These are phyloP conservation scores for Pseudisothecium myosuroides DNA, from an alignment of 225 moss, liverwort and hornwort genomes.

Conservation along the genomic window DNA sequence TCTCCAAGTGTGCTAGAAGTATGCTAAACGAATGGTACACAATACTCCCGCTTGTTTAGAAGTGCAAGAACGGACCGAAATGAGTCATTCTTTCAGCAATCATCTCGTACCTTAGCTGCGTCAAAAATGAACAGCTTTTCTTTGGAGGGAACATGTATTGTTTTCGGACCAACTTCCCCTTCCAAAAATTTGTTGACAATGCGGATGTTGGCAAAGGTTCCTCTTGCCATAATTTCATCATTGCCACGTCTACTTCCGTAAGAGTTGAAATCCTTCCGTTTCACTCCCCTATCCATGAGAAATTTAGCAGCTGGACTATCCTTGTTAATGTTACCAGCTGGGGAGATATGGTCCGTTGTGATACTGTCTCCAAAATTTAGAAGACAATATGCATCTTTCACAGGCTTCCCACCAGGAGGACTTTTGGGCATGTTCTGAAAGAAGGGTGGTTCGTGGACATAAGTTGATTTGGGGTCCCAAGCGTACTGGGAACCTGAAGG, in stretches of 20 bases:
- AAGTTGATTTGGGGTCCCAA: conserved; percentile 78
- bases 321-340: conserved; percentile 82
- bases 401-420: conserved; percentile 58
- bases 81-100: neutral
- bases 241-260: conserved; percentile 95
- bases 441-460: conserved; percentile 86
- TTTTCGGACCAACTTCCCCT: conserved; percentile 86
- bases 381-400: conserved; percentile 86
- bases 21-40: neutral
- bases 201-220: conserved; percentile 86
- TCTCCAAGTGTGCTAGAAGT: neutral
- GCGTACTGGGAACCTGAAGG: conserved; percentile 64
- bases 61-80: neutral
- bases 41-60: neutral
- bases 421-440: conserved; percentile 58
- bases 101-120: conserved; percentile 55
- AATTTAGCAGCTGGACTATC: conserved; percentile 83
- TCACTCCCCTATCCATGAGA: conserved; percentile 46
- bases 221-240: conserved; percentile 88
- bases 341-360: conserved; percentile 92
- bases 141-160: conserved; percentile 68
- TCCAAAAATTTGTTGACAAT: conserved; percentile 85
- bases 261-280: conserved; percentile 85
- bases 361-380: conserved; percentile 89
- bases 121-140: conserved; percentile 78